Evolutionary conservation across 2,329 filamentous ascomycete genomes (phyloP), one percentile per base, ranked within the genome.

Genomic region (Lecanicillium sp.): DNA sequence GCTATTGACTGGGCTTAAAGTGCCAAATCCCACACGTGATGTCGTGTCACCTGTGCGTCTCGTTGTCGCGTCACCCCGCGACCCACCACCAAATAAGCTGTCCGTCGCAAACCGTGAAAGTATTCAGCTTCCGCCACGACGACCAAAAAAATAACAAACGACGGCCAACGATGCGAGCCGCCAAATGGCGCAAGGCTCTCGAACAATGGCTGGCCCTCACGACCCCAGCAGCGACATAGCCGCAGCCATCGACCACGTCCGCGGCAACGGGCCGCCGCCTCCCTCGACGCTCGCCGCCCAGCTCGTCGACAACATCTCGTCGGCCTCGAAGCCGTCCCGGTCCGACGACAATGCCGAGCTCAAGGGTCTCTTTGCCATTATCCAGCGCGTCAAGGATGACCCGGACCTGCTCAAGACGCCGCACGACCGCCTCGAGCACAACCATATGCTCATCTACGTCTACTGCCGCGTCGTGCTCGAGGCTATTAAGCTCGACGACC

Each of bases 201-300:
- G 22, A 25, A 29, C 14, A 13, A 41, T 41, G 39, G 39, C 39
- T 30, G 30, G 34, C 34, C 34, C 29, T 22, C 33, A 17, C n/a
- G 39, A 41, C 14, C 33, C 5, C 17, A 17, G 20, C 13, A 29
- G 30, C 20, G 22, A 25, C 11, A 25, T 25, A 25, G 22, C n/a
- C n/a, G 20, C n/a, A 12, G 30, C n/a, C 25, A 27, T 15, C 29
- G 39, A 30, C 29, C 29, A 30, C n/a, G 29, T 15, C 29, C 29
- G 39, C 29, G 22, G 22, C 22, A 25, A 25, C 11, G 22, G 22
- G 11, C 22, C 22, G 22, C 65, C 68, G 33, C 78, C 79, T 29
- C 84, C 87, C 11, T 95, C 89, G 13, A 94, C 88, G 9, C 72
- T 95, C 52, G 87, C 89, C 37, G 87, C 87, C 11, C 86, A 94